Percentiles rank a stretch among this genome's conserved stretches.
These are phyloP conservation scores for Kazachstania kunashirensis DNA, from an alignment of 805 yeast genomes.

Conservation along the genomic window DNA sequence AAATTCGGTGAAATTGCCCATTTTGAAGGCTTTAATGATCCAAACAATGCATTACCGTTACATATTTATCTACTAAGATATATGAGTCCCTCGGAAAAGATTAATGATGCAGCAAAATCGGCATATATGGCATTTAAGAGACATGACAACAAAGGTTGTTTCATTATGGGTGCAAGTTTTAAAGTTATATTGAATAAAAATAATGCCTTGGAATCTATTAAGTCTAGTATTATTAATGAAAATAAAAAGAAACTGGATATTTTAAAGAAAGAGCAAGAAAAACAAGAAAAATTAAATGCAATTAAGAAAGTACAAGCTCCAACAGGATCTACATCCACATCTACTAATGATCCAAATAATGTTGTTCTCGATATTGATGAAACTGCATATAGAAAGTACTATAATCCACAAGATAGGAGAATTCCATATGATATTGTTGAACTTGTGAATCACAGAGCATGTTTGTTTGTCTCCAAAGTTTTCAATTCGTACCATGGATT, in stretches of 20 bases:
- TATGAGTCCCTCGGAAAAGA: conserved; percentile 43
- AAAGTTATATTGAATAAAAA: conserved; percentile 43
- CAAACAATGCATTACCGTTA: conserved; percentile 66
- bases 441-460: conserved; percentile 49
- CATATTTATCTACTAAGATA: conserved; percentile 60
- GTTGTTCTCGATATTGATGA: conserved; percentile 1
- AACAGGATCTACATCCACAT: neutral
- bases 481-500: conserved; percentile 43
- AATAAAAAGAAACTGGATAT: conserved; percentile 23
- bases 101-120: conserved; percentile 38
- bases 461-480: conserved; percentile 41
- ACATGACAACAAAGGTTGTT: conserved; percentile 33
- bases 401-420: conserved; percentile 8
- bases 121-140: conserved; percentile 39
- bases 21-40: conserved; percentile 54
- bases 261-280: conserved; percentile 5
- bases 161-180: conserved; percentile 42
- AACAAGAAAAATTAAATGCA: conserved; percentile 4
- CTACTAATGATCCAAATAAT: neutral
- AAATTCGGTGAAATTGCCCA: conserved; percentile 56
- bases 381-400: conserved; percentile 7
- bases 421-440: conserved; percentile 42
- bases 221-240: conserved; percentile 25
- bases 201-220: conserved; percentile 30
- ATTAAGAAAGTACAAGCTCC: neutral